Evolutionary conservation across 2,329 filamentous ascomycete species (phyloP).

Genomic region (Alternaria novae-zelandiae): DNA sequence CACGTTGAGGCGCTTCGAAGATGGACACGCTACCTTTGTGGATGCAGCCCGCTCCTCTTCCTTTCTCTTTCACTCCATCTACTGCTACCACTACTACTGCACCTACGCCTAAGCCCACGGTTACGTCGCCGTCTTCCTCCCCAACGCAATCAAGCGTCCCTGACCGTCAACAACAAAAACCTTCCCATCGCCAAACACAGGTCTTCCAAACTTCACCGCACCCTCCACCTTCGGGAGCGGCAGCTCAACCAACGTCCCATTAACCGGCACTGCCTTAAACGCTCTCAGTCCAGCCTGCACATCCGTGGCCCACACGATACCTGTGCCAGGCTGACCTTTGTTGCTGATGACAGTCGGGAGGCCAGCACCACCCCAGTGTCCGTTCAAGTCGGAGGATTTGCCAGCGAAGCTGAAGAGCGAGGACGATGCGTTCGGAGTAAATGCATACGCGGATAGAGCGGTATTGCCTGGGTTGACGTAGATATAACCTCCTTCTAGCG

Average conservation of each 20-base stretch:
- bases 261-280: constrained; percentile 50
- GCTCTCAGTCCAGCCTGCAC: constrained; percentile 49
- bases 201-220: constrained; percentile 50
- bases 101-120: not conserved
- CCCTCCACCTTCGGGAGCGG: constrained; percentile 48
- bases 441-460: constrained; percentile 38
- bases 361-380: constrained; percentile 38
- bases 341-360: constrained; percentile 49
- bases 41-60: constrained; percentile 2
- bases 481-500: constrained; percentile 35
- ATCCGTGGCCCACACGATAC: constrained; percentile 50
- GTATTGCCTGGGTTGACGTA: constrained; percentile 39
- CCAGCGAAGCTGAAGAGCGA: constrained; percentile 38
- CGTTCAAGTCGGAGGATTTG: constrained; percentile 30
- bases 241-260: constrained; percentile 46
- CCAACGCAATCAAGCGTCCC: constrained; percentile 16
- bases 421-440: constrained; percentile 17
- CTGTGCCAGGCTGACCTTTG: constrained; percentile 38
- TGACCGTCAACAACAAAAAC: constrained; percentile 33
- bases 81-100: not conserved
- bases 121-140: not conserved
- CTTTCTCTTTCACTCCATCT: not conserved
- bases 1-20: not conserved
- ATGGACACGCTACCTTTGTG: constrained; percentile 8
- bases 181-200: constrained; percentile 48